Percentiles rank a stretch among this genome's conserved stretches.
These are phyloP conservation scores for Talaromyces adpressus DNA, from an alignment of 495 filamentous ascomycete species.

Conservation along the genomic window DNA sequence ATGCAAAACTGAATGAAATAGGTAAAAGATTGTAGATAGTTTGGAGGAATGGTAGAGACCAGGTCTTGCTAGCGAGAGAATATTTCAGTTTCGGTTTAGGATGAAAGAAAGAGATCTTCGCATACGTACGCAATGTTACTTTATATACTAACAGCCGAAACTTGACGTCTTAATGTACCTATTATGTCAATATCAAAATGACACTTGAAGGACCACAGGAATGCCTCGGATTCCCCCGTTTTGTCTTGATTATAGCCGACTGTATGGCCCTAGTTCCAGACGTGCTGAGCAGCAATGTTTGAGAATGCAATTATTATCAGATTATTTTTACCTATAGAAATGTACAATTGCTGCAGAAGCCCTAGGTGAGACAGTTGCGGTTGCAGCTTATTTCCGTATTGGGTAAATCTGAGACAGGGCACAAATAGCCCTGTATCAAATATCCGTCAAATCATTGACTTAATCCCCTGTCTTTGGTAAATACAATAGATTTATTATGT, in stretches of 20 bases:
- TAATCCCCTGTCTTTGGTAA: background rate
- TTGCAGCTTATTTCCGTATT: constrained; percentile 1
- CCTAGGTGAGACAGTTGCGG: background rate
- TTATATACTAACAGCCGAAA: background rate
- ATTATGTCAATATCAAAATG: background rate
- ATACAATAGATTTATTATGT: no score
- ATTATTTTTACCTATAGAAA: background rate
- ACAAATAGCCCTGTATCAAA: background rate
- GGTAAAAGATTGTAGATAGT: background rate
- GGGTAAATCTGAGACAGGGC: background rate
- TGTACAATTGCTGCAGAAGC: background rate
- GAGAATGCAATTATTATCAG: background rate
- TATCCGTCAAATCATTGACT: background rate
- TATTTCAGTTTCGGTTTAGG: background rate
- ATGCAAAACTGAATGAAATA: background rate
- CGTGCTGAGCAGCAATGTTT: background rate
- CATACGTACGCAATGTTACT: background rate
- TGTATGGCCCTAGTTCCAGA: background rate
- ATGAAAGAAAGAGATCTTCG: background rate
- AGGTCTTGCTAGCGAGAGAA: background rate
- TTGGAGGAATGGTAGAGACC: background rate
- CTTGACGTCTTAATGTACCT: background rate
- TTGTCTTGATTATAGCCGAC: background rate
- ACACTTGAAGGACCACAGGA: background rate
- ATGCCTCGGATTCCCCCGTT: background rate